Evolutionary conservation across 2,329 filamentous ascomycete genomes (phyloP).

Genomic region (Zymoseptoria passerinii): DNA sequence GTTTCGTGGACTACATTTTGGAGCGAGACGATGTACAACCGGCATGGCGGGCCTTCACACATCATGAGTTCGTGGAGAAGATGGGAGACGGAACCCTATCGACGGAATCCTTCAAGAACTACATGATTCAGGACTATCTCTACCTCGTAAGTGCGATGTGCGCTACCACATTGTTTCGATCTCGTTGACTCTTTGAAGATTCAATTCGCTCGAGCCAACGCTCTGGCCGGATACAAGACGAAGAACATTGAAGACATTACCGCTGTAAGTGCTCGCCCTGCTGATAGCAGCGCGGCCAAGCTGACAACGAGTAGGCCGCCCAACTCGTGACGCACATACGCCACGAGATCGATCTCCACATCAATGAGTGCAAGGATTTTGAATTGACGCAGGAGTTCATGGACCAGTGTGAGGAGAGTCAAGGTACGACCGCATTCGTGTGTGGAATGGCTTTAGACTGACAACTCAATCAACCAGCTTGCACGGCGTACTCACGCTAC

Average conservation of each 20-base stretch:
- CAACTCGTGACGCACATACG: constrained; percentile 69
- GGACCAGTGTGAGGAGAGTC: constrained; percentile 62
- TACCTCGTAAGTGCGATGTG: constrained; percentile 55
- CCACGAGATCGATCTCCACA: constrained; percentile 71
- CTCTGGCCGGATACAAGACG: constrained; percentile 77
- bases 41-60: constrained; percentile 66
- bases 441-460: background rate
- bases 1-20: constrained; percentile 77
- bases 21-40: constrained; percentile 63
- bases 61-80: constrained; percentile 73
- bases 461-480: constrained; percentile 41
- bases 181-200: constrained; percentile 41
- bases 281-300: background rate
- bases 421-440: constrained; percentile 45
- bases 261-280: constrained; percentile 42
- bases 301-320: constrained; percentile 44
- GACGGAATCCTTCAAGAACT: constrained; percentile 71
- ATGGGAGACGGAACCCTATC: constrained; percentile 70
- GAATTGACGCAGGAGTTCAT: constrained; percentile 68
- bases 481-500: constrained; percentile 71
- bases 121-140: constrained; percentile 86
- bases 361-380: constrained; percentile 74
- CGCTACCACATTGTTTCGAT: background rate
- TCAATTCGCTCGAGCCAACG: constrained; percentile 81
- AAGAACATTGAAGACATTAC: constrained; percentile 65